A percentile compares a stretch with the other conserved stretches of the same genome.
phyloP scores from a whole-genome alignment of 2,329 filamentous ascomycete genomes.

The Pseudogymnoascus sp. region DNA sequence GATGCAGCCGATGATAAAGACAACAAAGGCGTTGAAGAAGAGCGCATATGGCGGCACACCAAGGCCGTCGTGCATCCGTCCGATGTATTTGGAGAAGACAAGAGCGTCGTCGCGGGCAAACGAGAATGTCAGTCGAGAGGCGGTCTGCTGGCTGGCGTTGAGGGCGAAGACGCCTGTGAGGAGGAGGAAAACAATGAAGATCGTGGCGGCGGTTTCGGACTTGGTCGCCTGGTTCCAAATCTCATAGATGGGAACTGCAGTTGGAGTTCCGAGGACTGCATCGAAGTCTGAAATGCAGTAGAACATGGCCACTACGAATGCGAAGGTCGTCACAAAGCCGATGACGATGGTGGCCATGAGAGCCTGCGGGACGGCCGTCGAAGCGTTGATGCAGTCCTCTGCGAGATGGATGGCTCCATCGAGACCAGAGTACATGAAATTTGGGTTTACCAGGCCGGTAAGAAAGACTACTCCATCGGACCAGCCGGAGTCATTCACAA shows the following conservation, averaged over 20 bases:
- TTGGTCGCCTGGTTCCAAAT: neutral
- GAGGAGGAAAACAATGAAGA: neutral
- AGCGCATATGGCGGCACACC: conserved; percentile 61
- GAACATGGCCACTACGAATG: conserved; percentile 37
- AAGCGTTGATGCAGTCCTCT: conserved; percentile 29
- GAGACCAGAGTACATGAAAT: conserved; percentile 34
- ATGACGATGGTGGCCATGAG: conserved; percentile 30
- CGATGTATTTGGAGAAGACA: conserved; percentile 52
- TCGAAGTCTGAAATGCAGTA: conserved; percentile 36
- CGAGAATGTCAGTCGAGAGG: neutral
- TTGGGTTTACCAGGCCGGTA: conserved; percentile 38
- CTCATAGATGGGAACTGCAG: conserved; percentile 28
- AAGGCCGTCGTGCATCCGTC: conserved; percentile 52
- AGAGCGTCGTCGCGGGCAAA: conserved; percentile 62
- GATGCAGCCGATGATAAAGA: conserved; percentile 61
- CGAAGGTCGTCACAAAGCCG: conserved; percentile 35
- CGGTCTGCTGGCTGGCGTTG: neutral
- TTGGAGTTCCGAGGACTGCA: conserved; percentile 28
- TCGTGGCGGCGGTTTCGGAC: neutral
- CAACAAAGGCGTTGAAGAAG: conserved; percentile 50
- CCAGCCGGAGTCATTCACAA: conserved; percentile 38
- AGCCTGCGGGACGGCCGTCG: conserved; percentile 1
- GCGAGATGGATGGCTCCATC: conserved; percentile 39
- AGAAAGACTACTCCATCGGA: conserved; percentile 39
- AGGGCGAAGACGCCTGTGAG: neutral